Evolutionary conservation across 1,284 basidiomycete genomes (phyloP), one percentile per base, ranked within the genome.

Genomic region (Gymnopus androsaceus): DNA sequence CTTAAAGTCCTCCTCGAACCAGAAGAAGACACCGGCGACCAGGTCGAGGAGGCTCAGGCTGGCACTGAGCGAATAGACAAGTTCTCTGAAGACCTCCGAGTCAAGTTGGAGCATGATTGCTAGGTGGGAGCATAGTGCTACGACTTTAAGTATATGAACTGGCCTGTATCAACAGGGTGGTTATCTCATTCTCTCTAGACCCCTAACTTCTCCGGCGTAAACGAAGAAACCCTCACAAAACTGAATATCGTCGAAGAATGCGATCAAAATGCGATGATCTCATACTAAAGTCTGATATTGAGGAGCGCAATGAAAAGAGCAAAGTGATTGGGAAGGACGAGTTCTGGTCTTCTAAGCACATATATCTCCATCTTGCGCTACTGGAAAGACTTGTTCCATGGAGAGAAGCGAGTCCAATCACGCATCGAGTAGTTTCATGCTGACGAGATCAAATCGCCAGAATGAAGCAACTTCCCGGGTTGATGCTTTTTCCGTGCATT

Each of bases 401-500:
- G n/a, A 56, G 34, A 58, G 38, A 27, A 46, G 62, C 60, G 51
- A 48, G 59, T 55, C 27, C 19, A 15, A 45, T 33, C 15, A 36
- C 19, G 31, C 25, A 12, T 21, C 21, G 7, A 21, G 8, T n/a
- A n/a, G 34, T 36, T 36, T 33, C 30, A 42, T 30, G 38, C 50
- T 42, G 23, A 30, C 53, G 36, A 46, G 9, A 58, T 47, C 31
- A 48, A 42, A 47, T 53, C 58, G 37, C 51, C 57, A 63, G 62
- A 60, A 54, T 53, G 62, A 55, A 52, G 56, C 60, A 33, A 37
- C 52, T 47, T 25, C 56, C 28, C 60, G 56, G 51, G 27, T 64
- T 38, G 59, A 66, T 54, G 28, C 45, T 59, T 64, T 48, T 63
- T 63, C 51, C 62, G 60, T 27, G 58, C 46, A 19, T 53, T 58